Evolutionary conservation across 2,329 filamentous ascomycete genomes (phyloP).

Genomic region (Didymella exigua): DNA sequence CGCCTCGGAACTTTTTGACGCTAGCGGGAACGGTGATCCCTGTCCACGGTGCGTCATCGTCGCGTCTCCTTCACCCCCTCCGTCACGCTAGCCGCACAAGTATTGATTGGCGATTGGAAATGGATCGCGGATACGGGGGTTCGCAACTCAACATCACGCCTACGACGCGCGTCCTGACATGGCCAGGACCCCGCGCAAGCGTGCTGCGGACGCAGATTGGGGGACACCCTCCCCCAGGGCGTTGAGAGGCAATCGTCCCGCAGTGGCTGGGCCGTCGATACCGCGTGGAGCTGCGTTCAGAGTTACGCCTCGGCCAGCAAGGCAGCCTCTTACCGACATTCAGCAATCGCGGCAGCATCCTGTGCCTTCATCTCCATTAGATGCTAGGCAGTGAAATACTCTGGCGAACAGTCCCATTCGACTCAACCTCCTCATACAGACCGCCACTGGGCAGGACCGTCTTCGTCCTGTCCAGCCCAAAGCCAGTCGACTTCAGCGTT

Average conservation of each 20-base stretch:
- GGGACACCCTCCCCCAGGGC: background rate
- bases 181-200: conserved; percentile 3
- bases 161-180: background rate
- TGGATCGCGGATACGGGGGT: no score
- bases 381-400: no score
- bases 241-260: background rate
- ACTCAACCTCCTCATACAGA: no score
- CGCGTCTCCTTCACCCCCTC: conserved; percentile 14
- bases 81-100: background rate
- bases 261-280: background rate
- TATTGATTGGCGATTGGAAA: no score
- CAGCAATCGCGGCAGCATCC: background rate
- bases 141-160: background rate
- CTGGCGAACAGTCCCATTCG: no score
- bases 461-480: background rate
- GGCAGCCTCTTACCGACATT: background rate
- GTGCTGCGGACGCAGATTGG: background rate
- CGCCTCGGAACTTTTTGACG: conserved; percentile 18
- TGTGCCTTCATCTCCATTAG: no score
- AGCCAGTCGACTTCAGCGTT: background rate
- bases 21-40: conserved; percentile 10
- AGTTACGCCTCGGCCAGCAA: background rate
- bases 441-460: background rate
- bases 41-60: conserved; percentile 14
- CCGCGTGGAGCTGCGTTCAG: background rate